A percentile compares a stretch with the other conserved stretches of the same genome.
Conservation (phyloP, 495 filamentous ascomycete genomes). For the Neurospora sublineolata region DNA sequence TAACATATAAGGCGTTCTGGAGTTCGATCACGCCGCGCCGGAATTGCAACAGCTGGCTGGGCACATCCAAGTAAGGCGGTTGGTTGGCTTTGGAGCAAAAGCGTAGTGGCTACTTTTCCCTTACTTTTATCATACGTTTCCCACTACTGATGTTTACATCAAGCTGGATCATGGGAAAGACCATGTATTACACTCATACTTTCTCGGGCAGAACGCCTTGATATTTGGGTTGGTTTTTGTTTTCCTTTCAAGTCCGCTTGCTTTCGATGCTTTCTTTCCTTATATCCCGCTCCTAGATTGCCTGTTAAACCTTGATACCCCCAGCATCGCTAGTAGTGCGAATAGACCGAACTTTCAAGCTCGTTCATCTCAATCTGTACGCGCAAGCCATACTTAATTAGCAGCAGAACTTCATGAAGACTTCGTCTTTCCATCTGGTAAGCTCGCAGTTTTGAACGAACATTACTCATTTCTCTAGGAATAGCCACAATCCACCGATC, state of each 20-base stretch:
- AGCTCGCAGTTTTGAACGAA: not conserved
- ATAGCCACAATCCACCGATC: constrained; percentile 2
- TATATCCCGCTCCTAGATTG: no score
- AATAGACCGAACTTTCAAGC: not conserved
- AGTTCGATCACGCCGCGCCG: no score
- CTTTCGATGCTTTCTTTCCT: no score
- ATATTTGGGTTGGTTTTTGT: no score
- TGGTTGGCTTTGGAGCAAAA: not conserved
- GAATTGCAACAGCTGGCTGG: no score
- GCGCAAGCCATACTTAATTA: not conserved
- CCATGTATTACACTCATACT: not conserved
- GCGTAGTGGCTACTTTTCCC: not conserved
- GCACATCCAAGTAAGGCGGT: no score
- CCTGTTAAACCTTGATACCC: not conserved
- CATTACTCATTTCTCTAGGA: not conserved
- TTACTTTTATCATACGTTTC: not conserved
- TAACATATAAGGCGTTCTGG: no score
- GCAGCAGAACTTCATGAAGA: not conserved
- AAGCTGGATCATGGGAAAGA: not conserved
- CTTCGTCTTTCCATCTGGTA: not conserved
- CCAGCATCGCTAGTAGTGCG: not conserved
- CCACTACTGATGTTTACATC: not conserved
- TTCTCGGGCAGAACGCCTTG: not conserved
- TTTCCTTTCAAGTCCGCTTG: no score
- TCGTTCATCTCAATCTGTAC: not conserved